Conservation (phyloP, 148 eudicot species). For the Diospyros lotus region DNA sequence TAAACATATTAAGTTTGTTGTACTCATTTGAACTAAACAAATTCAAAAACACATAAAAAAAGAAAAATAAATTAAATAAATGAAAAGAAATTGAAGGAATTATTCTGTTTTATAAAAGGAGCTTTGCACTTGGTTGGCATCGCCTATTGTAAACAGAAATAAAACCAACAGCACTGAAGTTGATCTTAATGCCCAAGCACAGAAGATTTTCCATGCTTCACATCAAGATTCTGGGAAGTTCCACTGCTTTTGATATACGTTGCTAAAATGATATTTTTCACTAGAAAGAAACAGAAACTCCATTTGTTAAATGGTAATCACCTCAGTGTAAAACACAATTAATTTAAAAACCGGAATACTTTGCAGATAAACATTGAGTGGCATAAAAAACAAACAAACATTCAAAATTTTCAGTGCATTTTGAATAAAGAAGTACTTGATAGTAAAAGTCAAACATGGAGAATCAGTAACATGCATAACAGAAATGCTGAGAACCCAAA, state of each 20-base stretch:
- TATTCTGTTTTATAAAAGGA: background rate
- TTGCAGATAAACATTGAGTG: slow-evolving; percentile 1
- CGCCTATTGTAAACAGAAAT: background rate
- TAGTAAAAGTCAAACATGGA: slow-evolving; percentile 1
- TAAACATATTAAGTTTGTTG: too few relatives aligned
- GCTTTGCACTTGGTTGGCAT: background rate
- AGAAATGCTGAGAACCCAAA: slow-evolving; percentile 17
- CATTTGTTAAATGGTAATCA: background rate
- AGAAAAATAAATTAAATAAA: background rate
- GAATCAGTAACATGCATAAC: background rate
- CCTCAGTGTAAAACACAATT: background rate
- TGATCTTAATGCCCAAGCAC: background rate
- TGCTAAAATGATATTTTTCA: background rate
- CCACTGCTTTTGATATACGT: background rate
- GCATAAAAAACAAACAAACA: background rate
- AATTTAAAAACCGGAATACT: background rate
- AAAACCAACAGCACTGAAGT: background rate
- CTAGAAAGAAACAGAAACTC: background rate
- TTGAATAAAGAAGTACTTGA: background rate
- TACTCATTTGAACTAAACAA: background rate
- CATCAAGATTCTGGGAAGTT: background rate
- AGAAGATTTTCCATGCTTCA: background rate
- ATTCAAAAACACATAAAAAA: background rate
- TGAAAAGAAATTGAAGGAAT: too few relatives aligned
- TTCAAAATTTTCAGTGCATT: background rate